These are phyloP conservation scores for Nannochloropsis gaditana DNA, from an alignment of 108 stramenopile species.

Conservation along the genomic window DNA sequence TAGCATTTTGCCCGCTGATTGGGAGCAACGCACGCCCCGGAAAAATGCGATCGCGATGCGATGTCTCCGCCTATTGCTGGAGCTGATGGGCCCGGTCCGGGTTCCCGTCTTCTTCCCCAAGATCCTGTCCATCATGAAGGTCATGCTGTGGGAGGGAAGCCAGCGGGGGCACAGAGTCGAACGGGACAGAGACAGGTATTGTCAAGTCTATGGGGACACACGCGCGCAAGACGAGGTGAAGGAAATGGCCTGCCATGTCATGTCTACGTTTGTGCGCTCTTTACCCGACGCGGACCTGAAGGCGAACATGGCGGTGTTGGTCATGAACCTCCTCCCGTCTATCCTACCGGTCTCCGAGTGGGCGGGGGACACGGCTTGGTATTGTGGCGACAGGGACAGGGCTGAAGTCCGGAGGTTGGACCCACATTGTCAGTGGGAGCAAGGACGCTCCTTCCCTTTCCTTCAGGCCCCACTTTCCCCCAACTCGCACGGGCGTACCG, in stretches of 20 bases:
- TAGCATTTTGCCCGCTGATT: not conserved
- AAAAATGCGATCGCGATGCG: not conserved
- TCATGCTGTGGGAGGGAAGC: not conserved
- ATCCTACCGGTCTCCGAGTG: not conserved
- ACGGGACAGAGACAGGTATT: too few relatives aligned
- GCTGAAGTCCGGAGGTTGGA: not conserved
- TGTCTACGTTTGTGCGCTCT: constrained; percentile 13
- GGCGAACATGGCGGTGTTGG: not conserved
- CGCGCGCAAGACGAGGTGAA: not conserved
- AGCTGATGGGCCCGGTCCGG: not conserved
- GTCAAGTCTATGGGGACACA: not conserved
- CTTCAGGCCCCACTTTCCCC: not conserved
- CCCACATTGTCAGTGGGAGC: not conserved
- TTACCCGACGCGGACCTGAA: not conserved
- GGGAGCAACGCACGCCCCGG: not conserved
- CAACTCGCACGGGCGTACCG: not conserved
- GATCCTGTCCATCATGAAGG: constrained; percentile 9
- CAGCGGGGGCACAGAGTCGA: too few relatives aligned
- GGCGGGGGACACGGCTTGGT: not conserved
- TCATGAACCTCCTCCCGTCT: not conserved
- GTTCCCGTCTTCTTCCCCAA: not conserved
- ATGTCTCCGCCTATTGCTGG: not conserved
- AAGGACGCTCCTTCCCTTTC: not conserved
- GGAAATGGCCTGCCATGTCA: constrained; percentile 5
- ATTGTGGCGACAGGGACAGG: not conserved